Evolutionary conservation across 768 basidiomycete genomes (phyloP).

Genomic region (Termitomyces sp.): DNA sequence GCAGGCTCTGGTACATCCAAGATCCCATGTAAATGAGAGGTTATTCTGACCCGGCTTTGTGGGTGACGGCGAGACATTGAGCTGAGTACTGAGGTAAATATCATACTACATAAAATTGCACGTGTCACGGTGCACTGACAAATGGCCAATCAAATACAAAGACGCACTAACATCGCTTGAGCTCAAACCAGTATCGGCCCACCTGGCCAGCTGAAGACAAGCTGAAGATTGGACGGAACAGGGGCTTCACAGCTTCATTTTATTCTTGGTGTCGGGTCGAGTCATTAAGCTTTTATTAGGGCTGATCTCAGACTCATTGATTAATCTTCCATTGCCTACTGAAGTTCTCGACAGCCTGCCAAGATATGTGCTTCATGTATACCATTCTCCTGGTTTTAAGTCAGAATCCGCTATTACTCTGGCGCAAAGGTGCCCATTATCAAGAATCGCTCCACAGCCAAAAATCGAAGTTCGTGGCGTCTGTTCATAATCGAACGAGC

Average conservation of each 20-base stretch:
- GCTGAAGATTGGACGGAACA: neutral
- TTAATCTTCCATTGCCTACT: too few relatives aligned
- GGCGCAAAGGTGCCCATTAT: too few relatives aligned
- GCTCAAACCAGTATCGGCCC: neutral
- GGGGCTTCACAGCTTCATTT: neutral
- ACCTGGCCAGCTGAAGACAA: neutral
- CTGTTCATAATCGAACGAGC: neutral
- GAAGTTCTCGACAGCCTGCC: too few relatives aligned
- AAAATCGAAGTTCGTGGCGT: too few relatives aligned
- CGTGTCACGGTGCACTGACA: neutral
- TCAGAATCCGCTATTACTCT: too few relatives aligned
- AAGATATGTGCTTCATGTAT: too few relatives aligned
- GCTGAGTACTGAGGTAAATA: neutral
- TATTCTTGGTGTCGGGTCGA: neutral
- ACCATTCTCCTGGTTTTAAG: too few relatives aligned
- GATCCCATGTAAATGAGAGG: neutral
- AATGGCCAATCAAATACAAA: neutral
- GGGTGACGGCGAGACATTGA: neutral
- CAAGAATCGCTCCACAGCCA: neutral
- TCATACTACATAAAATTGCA: neutral
- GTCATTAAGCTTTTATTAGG: too few relatives aligned
- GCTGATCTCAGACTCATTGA: too few relatives aligned
- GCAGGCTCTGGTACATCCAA: neutral
- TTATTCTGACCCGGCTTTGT: neutral
- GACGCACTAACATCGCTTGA: neutral